Evolutionary conservation across 192 early-diverging fungal genomes (phyloP).

Genomic region (Coemansia sp.): DNA sequence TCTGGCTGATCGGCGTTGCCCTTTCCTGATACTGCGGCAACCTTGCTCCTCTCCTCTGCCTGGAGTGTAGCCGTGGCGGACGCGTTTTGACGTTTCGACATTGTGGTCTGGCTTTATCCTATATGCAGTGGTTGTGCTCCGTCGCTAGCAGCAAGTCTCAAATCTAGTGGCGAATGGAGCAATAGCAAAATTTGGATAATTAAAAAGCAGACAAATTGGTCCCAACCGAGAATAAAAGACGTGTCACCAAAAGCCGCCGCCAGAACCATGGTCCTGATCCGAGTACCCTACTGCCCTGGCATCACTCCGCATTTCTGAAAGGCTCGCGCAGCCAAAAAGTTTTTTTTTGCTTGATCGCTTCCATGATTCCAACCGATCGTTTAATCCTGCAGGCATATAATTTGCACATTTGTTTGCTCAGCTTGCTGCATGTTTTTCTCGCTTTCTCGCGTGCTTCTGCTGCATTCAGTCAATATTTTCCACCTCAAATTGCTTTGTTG

Average conservation of each 20-base stretch:
- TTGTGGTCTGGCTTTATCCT: slow-evolving; percentile 1
- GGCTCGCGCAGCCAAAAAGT: slow-evolving; percentile 5
- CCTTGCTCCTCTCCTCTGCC: slow-evolving; percentile 20
- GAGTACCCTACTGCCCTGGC: too few relatives aligned
- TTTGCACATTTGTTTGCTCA: too few relatives aligned
- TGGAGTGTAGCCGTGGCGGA: slow-evolving; percentile 5
- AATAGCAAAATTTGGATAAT: neutral
- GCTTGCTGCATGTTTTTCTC: too few relatives aligned
- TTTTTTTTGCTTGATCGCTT: slow-evolving; percentile 12
- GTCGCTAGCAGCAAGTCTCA: neutral
- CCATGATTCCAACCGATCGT: neutral
- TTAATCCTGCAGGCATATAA: too few relatives aligned
- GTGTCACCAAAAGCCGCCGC: too few relatives aligned
- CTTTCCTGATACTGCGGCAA: slow-evolving; percentile 21
- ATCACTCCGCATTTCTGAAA: too few relatives aligned
- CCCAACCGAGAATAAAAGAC: neutral
- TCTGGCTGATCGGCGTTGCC: slow-evolving; percentile 16
- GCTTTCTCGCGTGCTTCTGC: too few relatives aligned
- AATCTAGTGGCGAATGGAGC: too few relatives aligned
- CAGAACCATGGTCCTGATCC: too few relatives aligned
- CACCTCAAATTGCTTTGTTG: too few relatives aligned
- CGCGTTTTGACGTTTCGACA: slow-evolving; percentile 41
- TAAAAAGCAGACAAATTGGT: too few relatives aligned
- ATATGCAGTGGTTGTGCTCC: neutral
- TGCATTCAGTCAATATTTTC: too few relatives aligned